phyloP scores from a whole-genome alignment of 2,329 filamentous ascomycete species.

The Magnaporthiopsis poae region DNA sequence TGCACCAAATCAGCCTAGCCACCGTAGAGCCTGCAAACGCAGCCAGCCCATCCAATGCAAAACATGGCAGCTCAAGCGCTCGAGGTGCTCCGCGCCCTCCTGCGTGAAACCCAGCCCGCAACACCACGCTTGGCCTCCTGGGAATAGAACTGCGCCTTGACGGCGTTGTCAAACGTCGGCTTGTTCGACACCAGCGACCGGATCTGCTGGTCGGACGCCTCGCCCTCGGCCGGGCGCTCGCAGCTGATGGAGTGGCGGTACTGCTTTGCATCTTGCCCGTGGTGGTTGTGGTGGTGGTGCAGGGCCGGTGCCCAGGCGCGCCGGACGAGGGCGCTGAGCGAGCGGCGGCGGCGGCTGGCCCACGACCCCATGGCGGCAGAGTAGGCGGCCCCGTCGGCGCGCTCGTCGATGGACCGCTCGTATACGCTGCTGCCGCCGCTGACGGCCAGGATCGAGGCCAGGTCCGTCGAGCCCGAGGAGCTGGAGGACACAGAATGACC shows the following conservation, averaged over 20 bases:
- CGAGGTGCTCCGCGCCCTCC: background rate
- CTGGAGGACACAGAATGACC: background rate
- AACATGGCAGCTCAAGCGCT: background rate
- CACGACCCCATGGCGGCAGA: background rate
- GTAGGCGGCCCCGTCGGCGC: background rate
- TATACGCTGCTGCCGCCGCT: slow-evolving; percentile 31
- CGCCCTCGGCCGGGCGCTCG: background rate
- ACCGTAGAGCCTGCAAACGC: too few species aligned
- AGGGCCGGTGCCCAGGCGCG: background rate
- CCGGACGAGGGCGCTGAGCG: background rate
- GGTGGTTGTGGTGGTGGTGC: too few species aligned
- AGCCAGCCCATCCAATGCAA: background rate
- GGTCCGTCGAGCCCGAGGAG: background rate
- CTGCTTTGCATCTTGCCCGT: background rate
- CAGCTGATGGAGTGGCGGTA: background rate
- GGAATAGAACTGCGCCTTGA: background rate
- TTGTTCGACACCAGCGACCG: background rate
- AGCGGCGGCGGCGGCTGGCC: background rate
- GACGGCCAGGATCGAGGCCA: background rate
- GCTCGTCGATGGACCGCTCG: slow-evolving; percentile 28
- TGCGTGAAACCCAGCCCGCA: background rate
- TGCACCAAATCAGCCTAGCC: too few species aligned
- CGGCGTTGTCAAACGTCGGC: background rate
- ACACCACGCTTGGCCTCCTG: background rate
- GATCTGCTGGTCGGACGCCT: background rate